A percentile compares a stretch with the other conserved stretches of the same genome.
Evolutionary conservation across 1,139 yeast species (phyloP).

Genomic region (Arxiozyma bovina): DNA sequence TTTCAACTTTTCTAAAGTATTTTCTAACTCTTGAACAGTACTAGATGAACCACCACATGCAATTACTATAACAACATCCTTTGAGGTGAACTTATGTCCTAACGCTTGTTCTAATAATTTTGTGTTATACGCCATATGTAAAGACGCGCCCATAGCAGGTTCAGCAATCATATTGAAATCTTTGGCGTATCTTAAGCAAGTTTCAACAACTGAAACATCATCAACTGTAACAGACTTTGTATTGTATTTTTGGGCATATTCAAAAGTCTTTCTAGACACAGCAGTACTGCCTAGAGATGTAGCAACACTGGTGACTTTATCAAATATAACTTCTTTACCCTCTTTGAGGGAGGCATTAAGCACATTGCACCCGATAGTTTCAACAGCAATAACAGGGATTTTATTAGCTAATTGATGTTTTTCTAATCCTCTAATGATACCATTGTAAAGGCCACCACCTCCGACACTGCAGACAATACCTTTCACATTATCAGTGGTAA

Average conservation of each 20-base stretch:
- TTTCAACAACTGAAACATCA: slow-evolving; percentile 47
- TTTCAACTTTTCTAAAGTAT: slow-evolving; percentile 66
- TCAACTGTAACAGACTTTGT: slow-evolving; percentile 41
- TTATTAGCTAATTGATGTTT: slow-evolving; percentile 32
- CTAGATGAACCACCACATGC: slow-evolving; percentile 60
- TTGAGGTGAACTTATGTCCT: slow-evolving; percentile 30
- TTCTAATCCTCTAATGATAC: slow-evolving; percentile 47
- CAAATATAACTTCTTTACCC: slow-evolving; percentile 37
- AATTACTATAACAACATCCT: slow-evolving; percentile 47
- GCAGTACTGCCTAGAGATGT: slow-evolving; percentile 51
- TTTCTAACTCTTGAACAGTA: slow-evolving; percentile 34
- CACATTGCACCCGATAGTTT: slow-evolving; percentile 53
- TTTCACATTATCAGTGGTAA: slow-evolving; percentile 34
- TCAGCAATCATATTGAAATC: slow-evolving; percentile 47
- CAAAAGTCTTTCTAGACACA: slow-evolving; percentile 41
- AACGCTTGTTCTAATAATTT: slow-evolving; percentile 32
- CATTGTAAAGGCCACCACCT: slow-evolving; percentile 65
- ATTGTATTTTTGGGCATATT: slow-evolving; percentile 33
- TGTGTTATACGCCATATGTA: slow-evolving; percentile 41
- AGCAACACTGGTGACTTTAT: slow-evolving; percentile 46
- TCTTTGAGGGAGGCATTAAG: slow-evolving; percentile 41
- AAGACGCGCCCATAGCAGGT: slow-evolving; percentile 70
- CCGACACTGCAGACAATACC: slow-evolving; percentile 62
- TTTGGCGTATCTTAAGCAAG: slow-evolving; percentile 43
- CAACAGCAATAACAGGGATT: slow-evolving; percentile 47